Conservation (phyloP, 1,139 yeast species). For the Yamadazyma kanchanaburiensis region DNA sequence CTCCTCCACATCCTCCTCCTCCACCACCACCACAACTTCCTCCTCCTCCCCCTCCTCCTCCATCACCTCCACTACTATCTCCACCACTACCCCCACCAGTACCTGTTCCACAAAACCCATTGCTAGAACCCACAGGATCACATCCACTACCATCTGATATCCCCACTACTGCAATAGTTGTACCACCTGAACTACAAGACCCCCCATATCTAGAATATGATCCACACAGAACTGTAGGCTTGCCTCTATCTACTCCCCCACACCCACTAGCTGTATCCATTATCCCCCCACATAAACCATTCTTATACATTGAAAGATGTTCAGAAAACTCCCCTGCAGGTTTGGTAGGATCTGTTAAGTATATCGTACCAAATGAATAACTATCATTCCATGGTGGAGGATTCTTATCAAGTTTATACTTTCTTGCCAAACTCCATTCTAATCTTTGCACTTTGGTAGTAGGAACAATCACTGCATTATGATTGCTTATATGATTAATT, state of each 20-base stretch:
- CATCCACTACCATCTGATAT: background rate
- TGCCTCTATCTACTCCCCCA: conserved; percentile 3
- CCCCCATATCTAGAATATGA: conserved; percentile 1
- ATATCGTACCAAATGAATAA: background rate
- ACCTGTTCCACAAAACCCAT: no score
- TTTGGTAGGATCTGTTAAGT: conserved; percentile 5
- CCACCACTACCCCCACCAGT: background rate
- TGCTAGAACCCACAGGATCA: no score
- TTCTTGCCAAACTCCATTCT: background rate
- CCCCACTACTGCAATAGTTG: background rate
- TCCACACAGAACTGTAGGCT: background rate
- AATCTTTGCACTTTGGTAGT: conserved; percentile 3
- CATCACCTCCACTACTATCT: conserved; percentile 1
- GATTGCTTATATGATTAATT: conserved; percentile 9
- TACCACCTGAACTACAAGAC: background rate
- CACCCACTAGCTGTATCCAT: conserved; percentile 8
- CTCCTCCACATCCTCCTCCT: conserved; percentile 4
- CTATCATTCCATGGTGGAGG: conserved; percentile 3
- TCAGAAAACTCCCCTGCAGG: conserved; percentile 1
- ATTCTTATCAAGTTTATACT: conserved; percentile 1
- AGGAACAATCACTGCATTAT: conserved; percentile 7
- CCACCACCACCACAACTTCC: conserved; percentile 4
- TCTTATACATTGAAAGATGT: conserved; percentile 5
- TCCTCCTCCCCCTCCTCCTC: conserved; percentile 1
- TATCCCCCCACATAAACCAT: conserved; percentile 8